Evolutionary conservation across 768 basidiomycete species (phyloP).

Genomic region (Serendipita sp.): DNA sequence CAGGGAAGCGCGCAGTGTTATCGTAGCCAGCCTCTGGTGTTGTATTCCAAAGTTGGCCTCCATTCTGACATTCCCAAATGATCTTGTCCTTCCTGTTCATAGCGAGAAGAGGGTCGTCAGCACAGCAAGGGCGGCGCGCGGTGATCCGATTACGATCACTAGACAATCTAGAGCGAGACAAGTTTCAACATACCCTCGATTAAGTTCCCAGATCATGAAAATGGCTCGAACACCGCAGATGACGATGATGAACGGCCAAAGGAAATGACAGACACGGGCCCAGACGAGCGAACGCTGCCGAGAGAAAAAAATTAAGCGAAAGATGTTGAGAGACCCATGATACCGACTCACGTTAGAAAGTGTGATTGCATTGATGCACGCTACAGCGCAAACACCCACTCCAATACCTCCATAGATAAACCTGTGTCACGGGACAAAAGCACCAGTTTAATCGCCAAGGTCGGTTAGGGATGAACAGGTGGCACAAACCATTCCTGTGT

Average conservation of each 20-base stretch:
- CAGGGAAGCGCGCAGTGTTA: conserved; percentile 31
- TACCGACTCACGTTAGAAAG: conserved; percentile 41
- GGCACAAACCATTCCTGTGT: neutral
- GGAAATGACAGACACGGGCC: conserved; percentile 43
- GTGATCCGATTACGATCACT: conserved; percentile 10
- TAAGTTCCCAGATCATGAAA: conserved; percentile 57
- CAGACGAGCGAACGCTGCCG: conserved; percentile 52
- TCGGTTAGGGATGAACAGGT: neutral
- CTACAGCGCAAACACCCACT: conserved; percentile 33
- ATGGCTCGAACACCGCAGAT: conserved; percentile 47
- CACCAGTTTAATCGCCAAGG: neutral
- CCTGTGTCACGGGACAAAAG: conserved; percentile 22
- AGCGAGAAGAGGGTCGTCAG: neutral
- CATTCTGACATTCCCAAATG: conserved; percentile 56
- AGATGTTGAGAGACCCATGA: conserved; percentile 8
- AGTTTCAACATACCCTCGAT: conserved; percentile 39
- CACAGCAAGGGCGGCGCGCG: conserved; percentile 1
- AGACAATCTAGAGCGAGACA: conserved; percentile 13
- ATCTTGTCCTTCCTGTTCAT: conserved; percentile 45
- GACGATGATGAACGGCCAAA: conserved; percentile 59
- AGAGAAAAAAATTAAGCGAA: conserved; percentile 1
- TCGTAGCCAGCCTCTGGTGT: conserved; percentile 28
- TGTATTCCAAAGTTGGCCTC: conserved; percentile 43
- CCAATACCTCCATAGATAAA: conserved; percentile 55
- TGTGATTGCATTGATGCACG: conserved; percentile 39